These are phyloP conservation scores for Colletotrichum coccodes DNA, from an alignment of 2,329 filamentous ascomycete genomes.

Conservation along the genomic window DNA sequence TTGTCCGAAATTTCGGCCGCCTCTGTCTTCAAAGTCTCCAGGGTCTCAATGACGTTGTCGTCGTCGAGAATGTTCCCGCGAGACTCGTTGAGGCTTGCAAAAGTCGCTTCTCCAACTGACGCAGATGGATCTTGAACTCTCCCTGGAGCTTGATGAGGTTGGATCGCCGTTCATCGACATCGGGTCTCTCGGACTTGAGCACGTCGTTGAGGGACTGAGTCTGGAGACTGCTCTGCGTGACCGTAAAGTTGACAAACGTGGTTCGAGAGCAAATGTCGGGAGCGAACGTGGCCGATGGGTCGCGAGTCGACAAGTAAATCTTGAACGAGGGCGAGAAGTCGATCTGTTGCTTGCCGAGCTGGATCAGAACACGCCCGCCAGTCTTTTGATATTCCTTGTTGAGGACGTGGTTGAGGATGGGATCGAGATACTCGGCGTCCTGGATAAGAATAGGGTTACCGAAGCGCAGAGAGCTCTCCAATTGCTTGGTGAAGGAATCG, in stretches of 20 bases:
- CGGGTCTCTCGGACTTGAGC: conserved; percentile 94
- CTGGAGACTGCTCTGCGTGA: conserved; percentile 98
- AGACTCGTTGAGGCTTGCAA: conserved; percentile 97
- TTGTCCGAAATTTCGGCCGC: conserved; percentile 95
- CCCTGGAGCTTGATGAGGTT: conserved; percentile 99
- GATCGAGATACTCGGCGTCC: conserved; percentile 96
- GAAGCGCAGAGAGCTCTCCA: conserved; percentile 96
- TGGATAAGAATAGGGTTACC: conserved; percentile 99
- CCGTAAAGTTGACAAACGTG: conserved; percentile 99
- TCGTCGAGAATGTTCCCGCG: conserved; percentile 98
- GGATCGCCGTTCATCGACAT: conserved; percentile 94
- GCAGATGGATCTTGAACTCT: conserved; percentile 98
- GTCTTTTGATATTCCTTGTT: conserved; percentile 99
- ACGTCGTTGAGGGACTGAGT: conserved; percentile 98
- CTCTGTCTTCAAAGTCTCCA: conserved; percentile 98
- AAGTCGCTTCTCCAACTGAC: conserved; percentile 92
- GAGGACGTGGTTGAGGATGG: conserved; percentile 96
- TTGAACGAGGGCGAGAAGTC: conserved; percentile 98
- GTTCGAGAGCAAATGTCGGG: conserved; percentile 98
- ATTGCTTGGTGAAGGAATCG: conserved; percentile 96
- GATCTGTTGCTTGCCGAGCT: conserved; percentile 98
- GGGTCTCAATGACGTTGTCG: conserved; percentile 96
- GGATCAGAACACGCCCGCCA: conserved; percentile 95
- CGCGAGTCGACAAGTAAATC: conserved; percentile 92
- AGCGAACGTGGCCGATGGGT: conserved; percentile 94